These are phyloP conservation scores for Flaveria floridana DNA, from an alignment of 140 eudicot genomes.

Conservation along the genomic window DNA sequence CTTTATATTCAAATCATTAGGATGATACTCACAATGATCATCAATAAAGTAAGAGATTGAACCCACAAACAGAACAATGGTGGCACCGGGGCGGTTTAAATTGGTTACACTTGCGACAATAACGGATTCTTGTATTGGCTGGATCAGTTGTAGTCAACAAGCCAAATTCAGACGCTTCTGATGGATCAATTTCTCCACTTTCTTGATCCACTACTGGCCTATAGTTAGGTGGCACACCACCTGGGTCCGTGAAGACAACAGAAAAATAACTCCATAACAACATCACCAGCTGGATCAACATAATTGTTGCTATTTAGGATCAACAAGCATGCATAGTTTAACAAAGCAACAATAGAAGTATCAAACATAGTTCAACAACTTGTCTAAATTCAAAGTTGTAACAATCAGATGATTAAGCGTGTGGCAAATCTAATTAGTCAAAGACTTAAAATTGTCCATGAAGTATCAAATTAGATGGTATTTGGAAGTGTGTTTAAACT, in stretches of 20 bases:
- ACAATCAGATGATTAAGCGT: not conserved
- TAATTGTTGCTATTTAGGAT: conserved; percentile 5
- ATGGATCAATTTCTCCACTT: conserved; percentile 69
- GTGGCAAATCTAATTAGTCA: not conserved
- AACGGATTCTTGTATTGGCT: conserved; percentile 53
- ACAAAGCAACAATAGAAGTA: not conserved
- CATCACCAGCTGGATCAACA: conserved; percentile 71
- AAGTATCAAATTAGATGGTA: not conserved
- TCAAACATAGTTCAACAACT: not conserved
- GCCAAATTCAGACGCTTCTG: conserved; percentile 61
- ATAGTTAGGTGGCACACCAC: conserved; percentile 84
- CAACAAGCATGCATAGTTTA: not conserved
- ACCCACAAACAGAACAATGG: conserved; percentile 98
- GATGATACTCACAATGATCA: not conserved
- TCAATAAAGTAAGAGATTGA: not conserved
- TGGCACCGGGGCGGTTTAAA: conserved; percentile 96
- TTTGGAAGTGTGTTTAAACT: not conserved
- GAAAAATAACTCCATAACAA: conserved; percentile 90
- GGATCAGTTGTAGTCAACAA: conserved; percentile 46
- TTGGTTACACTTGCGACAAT: conserved; percentile 89
- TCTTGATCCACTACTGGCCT: conserved; percentile 76
- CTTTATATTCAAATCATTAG: not conserved
- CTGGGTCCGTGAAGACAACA: conserved; percentile 88
- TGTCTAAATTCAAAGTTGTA: not conserved
- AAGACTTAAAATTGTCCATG: not conserved